Base-by-base conservation (phyloP, 768 basidiomycete species). In the Porpolomopsis calyptriformis region DNA sequence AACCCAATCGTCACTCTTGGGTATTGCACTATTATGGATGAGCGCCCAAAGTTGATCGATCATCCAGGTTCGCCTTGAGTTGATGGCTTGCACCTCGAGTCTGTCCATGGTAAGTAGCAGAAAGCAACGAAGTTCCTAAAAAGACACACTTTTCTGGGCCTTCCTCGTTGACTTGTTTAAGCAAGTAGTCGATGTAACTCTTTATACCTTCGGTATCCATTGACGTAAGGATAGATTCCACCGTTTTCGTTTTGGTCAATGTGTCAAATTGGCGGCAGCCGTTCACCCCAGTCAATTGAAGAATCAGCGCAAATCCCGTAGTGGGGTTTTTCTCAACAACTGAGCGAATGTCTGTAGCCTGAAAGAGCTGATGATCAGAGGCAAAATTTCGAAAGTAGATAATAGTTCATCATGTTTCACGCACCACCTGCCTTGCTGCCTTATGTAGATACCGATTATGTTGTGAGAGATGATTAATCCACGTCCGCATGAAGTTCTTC, bases 401-500 rank as follows among this genome's bases (percentile, higher is more conserved):
- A 18, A n/a, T 45, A 8, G 6, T 33, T 36, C 19, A 9, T 14
- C 14, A 40, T 34, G 26, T 10, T 40, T 27, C 38, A 61, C 82
- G 36, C 54, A 86, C 94, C 58, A 89, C 81, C 61, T 87, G 80
- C 48, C 74, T 75, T 2, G 94, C 89, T 14, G 84, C 82, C 63
- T 89, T 92, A 67, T 94, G 87, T 38, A 98, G 65, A 59, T 91
- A 85, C 42, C 91, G 77, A 61, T 97, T 93, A 37, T 73, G 73
- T 45, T 87, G 82, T 0, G 89, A 85, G 18, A 99, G 72, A 61
- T 98, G 92, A 59, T 94, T 94, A 49, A 94, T 93, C 89, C 93
- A 94, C 29, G 84, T 83, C 29, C 91, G 82, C 85, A 97, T 92
- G 57, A 96, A 87, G 60, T 96, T 92, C 55, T 83, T 84, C 16